These are phyloP conservation scores for Saturnispora besseyi DNA, from an alignment of 805 yeast species.

Conservation along the genomic window DNA sequence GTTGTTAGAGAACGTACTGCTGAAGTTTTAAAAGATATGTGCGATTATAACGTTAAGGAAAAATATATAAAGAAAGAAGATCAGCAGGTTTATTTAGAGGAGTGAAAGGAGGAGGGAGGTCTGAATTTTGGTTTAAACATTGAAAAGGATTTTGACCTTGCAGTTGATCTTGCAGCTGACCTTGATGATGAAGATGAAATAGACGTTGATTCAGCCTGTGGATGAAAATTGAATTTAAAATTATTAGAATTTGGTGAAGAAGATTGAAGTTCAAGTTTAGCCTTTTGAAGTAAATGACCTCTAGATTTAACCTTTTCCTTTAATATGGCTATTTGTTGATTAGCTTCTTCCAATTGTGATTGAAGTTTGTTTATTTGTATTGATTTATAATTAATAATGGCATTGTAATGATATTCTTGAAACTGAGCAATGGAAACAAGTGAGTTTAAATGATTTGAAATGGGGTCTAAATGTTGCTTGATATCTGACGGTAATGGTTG, in stretches of 20 bases:
- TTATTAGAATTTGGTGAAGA: background rate
- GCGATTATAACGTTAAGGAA: slow-evolving; percentile 1
- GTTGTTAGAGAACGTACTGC: slow-evolving; percentile 4
- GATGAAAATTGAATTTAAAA: background rate
- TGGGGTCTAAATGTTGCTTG: background rate
- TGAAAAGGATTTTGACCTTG: background rate
- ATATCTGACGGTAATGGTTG: background rate
- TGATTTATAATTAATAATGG: background rate
- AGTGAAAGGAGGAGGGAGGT: background rate
- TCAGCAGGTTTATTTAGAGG: background rate
- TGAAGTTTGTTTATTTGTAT: background rate
- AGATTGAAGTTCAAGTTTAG: background rate
- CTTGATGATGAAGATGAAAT: slow-evolving; percentile 20
- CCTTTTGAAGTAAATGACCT: background rate
- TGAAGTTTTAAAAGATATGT: slow-evolving; percentile 5
- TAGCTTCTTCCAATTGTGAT: background rate
- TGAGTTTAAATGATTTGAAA: background rate
- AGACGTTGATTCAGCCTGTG: slow-evolving; percentile 13
- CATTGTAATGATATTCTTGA: background rate
- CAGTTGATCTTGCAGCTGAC: slow-evolving; percentile 10
- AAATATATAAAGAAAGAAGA: background rate
- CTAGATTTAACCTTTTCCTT: background rate
- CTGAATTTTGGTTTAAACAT: background rate
- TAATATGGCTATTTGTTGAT: background rate
- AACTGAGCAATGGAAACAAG: background rate